Percentiles rank a stretch among this genome's conserved stretches.
phyloP scores from a whole-genome alignment of 768 basidiomycete species.

The Butyriboletus loyo region DNA sequence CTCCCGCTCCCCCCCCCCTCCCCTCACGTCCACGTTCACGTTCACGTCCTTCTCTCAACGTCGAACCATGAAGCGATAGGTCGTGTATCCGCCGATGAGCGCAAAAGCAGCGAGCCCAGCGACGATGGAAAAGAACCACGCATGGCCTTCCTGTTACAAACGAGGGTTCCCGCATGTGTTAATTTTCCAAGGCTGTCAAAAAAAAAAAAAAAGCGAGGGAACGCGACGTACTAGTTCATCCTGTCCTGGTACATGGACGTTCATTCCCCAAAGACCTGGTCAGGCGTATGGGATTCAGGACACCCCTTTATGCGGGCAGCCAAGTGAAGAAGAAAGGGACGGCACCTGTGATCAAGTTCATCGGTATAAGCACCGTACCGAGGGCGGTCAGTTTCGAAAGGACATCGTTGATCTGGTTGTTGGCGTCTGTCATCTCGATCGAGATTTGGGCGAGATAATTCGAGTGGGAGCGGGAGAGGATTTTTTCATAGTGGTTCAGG shows the following conservation, averaged over 20 bases:
- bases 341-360: slow-evolving; percentile 91
- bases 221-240: slow-evolving; percentile 40
- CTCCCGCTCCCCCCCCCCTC: background rate
- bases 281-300: background rate
- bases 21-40: too few relatives aligned
- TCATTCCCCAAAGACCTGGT: slow-evolving; percentile 94
- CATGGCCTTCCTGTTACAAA: slow-evolving; percentile 41
- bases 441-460: slow-evolving; percentile 99
- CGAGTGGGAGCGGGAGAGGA: slow-evolving; percentile 95
- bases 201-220: background rate
- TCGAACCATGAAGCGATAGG: slow-evolving; percentile 72
- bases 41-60: slow-evolving; percentile 20
- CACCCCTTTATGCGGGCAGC: background rate
- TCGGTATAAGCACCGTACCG: slow-evolving; percentile 95
- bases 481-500: slow-evolving; percentile 99
- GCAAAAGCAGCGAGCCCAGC: slow-evolving; percentile 79
- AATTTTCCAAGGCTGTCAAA: background rate
- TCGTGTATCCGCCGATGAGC: slow-evolving; percentile 72
- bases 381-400: slow-evolving; percentile 95
- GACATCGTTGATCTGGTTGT: slow-evolving; percentile 99
- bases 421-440: slow-evolving; percentile 99
- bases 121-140: slow-evolving; percentile 90
- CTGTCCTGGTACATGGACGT: slow-evolving; percentile 94
- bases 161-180: background rate
- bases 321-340: slow-evolving; percentile 8